These are phyloP conservation scores for Pseudofabraea citricarpa DNA, from an alignment of 2,329 filamentous ascomycete genomes.

Conservation along the genomic window DNA sequence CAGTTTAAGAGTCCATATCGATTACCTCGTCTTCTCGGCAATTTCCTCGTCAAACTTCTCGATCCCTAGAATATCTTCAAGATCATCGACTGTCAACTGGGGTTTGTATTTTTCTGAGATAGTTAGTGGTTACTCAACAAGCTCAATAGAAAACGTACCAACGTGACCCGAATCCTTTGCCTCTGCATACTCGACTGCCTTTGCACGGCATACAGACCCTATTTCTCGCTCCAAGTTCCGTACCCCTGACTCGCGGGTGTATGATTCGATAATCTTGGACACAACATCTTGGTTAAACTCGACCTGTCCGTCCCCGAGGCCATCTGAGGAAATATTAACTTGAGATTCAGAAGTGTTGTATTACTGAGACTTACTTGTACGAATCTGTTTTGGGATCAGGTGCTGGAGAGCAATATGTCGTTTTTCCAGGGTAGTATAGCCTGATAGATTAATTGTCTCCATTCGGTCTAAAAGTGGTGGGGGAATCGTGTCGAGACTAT, in stretches of 20 bases:
- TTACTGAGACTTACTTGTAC: conserved; percentile 47
- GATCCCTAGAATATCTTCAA: conserved; percentile 87
- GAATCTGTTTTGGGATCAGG: conserved; percentile 93
- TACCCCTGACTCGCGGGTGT: conserved; percentile 94
- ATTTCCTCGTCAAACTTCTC: conserved; percentile 96
- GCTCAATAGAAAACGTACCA: conserved; percentile 13
- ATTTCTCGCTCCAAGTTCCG: conserved; percentile 95
- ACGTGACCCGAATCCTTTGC: conserved; percentile 67
- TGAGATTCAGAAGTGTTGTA: neutral
- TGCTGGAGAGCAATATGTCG: conserved; percentile 89
- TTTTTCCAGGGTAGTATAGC: conserved; percentile 97
- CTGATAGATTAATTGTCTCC: conserved; percentile 90
- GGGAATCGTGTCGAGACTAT: conserved; percentile 90
- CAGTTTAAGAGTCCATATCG: neutral
- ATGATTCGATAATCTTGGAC: conserved; percentile 91
- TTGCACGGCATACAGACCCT: conserved; percentile 87
- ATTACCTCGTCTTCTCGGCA: conserved; percentile 64
- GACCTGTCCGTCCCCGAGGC: conserved; percentile 71
- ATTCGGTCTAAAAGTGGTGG: conserved; percentile 92
- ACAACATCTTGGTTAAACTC: conserved; percentile 77
- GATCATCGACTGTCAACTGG: conserved; percentile 68
- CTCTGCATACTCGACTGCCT: conserved; percentile 92
- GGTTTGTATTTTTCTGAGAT: conserved; percentile 62
- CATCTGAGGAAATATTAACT: conserved; percentile 45
- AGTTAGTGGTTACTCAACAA: conserved; percentile 2